Percentiles rank a stretch among this genome's conserved stretches.
Conservation (phyloP, 129 eudicot genomes). For the Gnaphalium uliginosum region DNA sequence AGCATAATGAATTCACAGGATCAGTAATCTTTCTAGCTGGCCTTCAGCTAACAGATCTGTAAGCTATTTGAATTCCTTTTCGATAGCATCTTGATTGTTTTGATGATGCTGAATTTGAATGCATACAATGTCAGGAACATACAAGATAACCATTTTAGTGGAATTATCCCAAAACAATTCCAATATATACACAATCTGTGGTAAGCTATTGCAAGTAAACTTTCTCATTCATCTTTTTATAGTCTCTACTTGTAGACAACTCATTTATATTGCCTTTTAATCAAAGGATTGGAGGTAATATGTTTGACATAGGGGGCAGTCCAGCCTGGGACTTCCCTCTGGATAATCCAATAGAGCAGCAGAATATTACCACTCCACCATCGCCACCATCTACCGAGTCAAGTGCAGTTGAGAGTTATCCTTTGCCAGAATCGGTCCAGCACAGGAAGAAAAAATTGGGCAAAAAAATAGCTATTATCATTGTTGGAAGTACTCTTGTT, state of each 20-base stretch:
- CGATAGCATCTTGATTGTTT: background rate
- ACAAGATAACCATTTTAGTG: slow-evolving; percentile 92
- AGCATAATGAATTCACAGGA: slow-evolving; percentile 78
- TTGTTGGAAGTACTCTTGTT: slow-evolving; percentile 49
- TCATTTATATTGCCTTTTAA: background rate
- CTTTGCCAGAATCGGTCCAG: slow-evolving; percentile 30
- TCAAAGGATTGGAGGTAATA: slow-evolving; percentile 78
- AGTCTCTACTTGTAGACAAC: slow-evolving; percentile 1
- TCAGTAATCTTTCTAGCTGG: slow-evolving; percentile 69
- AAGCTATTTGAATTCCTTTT: slow-evolving; percentile 31
- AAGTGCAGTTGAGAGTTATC: slow-evolving; percentile 62
- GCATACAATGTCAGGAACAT: slow-evolving; percentile 63
- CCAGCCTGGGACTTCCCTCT: slow-evolving; percentile 83
- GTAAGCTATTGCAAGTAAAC: slow-evolving; percentile 37
- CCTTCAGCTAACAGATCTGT: slow-evolving; percentile 81
- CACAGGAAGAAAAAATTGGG: slow-evolving; percentile 48
- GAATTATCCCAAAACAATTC: slow-evolving; percentile 81
- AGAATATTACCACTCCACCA: slow-evolving; percentile 67
- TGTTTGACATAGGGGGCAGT: slow-evolving; percentile 52
- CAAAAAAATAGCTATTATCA: slow-evolving; percentile 30
- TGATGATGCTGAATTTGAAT: slow-evolving; percentile 16
- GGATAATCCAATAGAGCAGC: slow-evolving; percentile 41
- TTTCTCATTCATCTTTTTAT: background rate
- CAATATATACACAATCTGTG: slow-evolving; percentile 68
- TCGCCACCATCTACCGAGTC: slow-evolving; percentile 71